A percentile compares a stretch with the other conserved stretches of the same genome.
These are phyloP conservation scores for Nidula niveotomentosa DNA, from an alignment of 1,284 basidiomycete species.

Conservation along the genomic window DNA sequence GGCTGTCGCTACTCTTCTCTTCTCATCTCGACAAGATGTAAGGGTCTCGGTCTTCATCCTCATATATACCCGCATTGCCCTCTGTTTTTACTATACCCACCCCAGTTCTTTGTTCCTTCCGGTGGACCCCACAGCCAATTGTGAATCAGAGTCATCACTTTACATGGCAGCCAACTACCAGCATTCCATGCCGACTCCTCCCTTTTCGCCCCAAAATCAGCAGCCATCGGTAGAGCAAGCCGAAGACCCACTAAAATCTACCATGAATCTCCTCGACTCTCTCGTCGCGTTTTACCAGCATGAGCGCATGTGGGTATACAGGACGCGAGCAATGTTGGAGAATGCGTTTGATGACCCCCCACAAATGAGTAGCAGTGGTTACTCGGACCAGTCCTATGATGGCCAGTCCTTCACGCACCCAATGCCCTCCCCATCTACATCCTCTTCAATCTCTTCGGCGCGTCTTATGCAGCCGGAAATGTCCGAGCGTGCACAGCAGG, in stretches of 20 bases:
- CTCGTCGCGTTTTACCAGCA: slow-evolving; percentile 66
- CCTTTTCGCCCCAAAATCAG: slow-evolving; percentile 24
- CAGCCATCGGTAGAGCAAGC: slow-evolving; percentile 13
- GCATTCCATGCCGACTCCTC: slow-evolving; percentile 27
- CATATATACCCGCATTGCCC: slow-evolving; percentile 9
- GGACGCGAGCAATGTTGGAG: slow-evolving; percentile 45
- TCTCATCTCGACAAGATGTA: no score
- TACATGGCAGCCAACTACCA: slow-evolving; percentile 16
- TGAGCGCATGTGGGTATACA: slow-evolving; percentile 68
- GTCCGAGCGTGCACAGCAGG: slow-evolving; percentile 10
- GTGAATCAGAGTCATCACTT: slow-evolving; percentile 5
- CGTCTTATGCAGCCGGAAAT: not conserved
- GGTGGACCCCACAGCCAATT: no score
- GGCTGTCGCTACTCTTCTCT: no score
- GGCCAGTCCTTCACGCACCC: not conserved
- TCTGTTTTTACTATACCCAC: not conserved
- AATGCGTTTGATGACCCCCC: slow-evolving; percentile 25
- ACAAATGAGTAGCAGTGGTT: slow-evolving; percentile 1
- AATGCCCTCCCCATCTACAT: slow-evolving; percentile 6
- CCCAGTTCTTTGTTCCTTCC: no score
- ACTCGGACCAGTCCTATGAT: no score
- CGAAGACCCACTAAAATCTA: slow-evolving; percentile 31
- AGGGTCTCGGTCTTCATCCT: slow-evolving; percentile 10
- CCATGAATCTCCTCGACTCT: slow-evolving; percentile 57
- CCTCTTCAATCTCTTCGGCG: slow-evolving; percentile 6